Percentiles rank a stretch among this genome's conserved stretches.
Conservation (phyloP, 352 stramenopile genomes). For the Phytophthora idaei region DNA sequence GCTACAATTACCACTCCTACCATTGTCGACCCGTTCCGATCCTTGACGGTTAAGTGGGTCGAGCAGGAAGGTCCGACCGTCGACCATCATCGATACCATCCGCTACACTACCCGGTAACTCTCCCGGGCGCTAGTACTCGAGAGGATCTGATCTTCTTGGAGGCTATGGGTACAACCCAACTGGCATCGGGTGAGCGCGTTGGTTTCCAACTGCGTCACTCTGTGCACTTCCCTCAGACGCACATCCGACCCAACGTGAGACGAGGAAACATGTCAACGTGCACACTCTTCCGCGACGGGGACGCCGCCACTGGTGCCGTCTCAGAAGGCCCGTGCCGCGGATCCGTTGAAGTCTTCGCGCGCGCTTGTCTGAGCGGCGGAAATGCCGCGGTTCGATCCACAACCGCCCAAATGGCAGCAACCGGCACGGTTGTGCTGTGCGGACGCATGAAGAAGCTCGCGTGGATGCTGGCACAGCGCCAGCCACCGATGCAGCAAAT, state of each 20-base stretch:
- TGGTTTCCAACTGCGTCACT: constrained; percentile 70
- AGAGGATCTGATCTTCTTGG: constrained; percentile 67
- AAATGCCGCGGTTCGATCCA: constrained; percentile 36
- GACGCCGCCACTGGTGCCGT: constrained; percentile 25
- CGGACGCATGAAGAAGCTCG: constrained; percentile 71
- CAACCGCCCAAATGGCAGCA: constrained; percentile 40
- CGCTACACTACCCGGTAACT: constrained; percentile 45
- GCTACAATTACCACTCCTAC: constrained; percentile 51
- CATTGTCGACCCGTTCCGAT: constrained; percentile 50
- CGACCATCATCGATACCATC: constrained; percentile 41
- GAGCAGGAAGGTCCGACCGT: constrained; percentile 41
- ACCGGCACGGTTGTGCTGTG: constrained; percentile 47
- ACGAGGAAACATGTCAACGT: constrained; percentile 59
- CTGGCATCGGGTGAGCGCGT: constrained; percentile 57
- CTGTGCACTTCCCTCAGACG: constrained; percentile 60
- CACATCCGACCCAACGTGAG: constrained; percentile 36
- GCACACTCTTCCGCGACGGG: constrained; percentile 57
- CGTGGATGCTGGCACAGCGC: constrained; percentile 54
- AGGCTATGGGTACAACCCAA: constrained; percentile 52
- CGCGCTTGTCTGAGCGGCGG: constrained; percentile 39
- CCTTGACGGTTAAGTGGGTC: constrained; percentile 66
- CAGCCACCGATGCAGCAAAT: constrained; percentile 20
- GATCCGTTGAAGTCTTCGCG: constrained; percentile 38
- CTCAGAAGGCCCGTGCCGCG: constrained; percentile 25
- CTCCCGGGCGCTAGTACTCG: constrained; percentile 42